Percentiles rank a stretch among this genome's conserved stretches.
Evolutionary conservation across 306 rosid species (phyloP).

Genomic region (Pterocarpus macrocarpus): DNA sequence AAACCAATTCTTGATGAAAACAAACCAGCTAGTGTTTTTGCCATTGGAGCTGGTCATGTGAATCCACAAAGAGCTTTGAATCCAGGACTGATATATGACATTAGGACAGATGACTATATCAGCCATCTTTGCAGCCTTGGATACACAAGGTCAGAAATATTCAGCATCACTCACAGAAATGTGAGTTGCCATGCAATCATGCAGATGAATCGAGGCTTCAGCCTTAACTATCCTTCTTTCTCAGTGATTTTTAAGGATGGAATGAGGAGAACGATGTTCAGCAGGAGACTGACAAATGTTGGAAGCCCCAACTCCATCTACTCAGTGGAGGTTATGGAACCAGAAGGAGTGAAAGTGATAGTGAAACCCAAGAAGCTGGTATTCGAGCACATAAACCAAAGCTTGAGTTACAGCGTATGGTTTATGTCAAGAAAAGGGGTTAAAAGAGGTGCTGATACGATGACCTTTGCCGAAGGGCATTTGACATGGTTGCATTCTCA

Average conservation of each 20-base stretch:
- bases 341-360: conserved; percentile 72
- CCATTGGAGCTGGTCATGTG: conserved; percentile 83
- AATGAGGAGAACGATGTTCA: conserved; percentile 58
- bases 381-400: conserved; percentile 63
- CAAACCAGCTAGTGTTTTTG: conserved; percentile 70
- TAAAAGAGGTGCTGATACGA: conserved; percentile 13
- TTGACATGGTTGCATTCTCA: conserved; percentile 74
- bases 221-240: conserved; percentile 87
- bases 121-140: conserved; percentile 85
- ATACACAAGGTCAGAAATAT: conserved; percentile 68
- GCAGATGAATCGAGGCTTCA: conserved; percentile 73
- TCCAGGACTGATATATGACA: conserved; percentile 84
- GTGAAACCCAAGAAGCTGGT: conserved; percentile 69
- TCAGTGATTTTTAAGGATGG: conserved; percentile 69
- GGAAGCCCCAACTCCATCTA: conserved; percentile 78
- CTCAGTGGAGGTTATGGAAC: conserved; percentile 72
- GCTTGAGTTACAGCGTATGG: conserved; percentile 69
- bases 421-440: conserved; percentile 70
- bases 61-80: conserved; percentile 75
- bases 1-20: conserved; percentile 78
- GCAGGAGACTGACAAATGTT: conserved; percentile 72
- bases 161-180: conserved; percentile 77
- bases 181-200: conserved; percentile 69
- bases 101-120: conserved; percentile 71
- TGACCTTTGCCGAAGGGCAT: conserved; percentile 68